A percentile compares a stretch with the other conserved stretches of the same genome.
Evolutionary conservation across 2,329 filamentous ascomycete species (phyloP).

Genomic region (Sphaerulina vaccinii): DNA sequence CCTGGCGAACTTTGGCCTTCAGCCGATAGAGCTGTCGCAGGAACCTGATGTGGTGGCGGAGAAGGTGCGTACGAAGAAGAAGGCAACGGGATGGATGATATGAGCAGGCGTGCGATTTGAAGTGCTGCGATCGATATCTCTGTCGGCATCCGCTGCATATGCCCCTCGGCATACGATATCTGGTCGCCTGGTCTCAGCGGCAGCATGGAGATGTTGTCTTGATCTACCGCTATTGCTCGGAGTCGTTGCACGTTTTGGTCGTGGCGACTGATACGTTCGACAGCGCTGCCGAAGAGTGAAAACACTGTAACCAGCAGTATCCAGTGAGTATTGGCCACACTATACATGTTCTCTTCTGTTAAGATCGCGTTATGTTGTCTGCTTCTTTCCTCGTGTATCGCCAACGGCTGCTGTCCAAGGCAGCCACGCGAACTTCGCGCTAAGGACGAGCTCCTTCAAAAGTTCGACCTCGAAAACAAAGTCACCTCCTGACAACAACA

Average conservation of each 20-base stretch:
- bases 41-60: constrained; percentile 32
- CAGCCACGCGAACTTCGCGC: not conserved
- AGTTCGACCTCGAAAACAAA: not conserved
- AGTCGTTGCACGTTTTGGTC: no score
- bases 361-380: not conserved
- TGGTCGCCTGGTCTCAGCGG: no score
- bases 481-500: not conserved
- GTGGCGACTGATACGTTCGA: no score
- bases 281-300: not conserved
- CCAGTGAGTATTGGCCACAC: not conserved
- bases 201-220: no score
- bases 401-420: constrained; percentile 2
- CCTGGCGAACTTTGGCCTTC: constrained; percentile 25
- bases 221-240: no score
- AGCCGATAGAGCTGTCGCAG: constrained; percentile 33
- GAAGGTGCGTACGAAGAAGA: constrained; percentile 39
- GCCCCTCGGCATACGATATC: no score
- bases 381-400: constrained; percentile 3
- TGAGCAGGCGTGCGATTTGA: constrained; percentile 28
- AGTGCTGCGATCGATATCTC: no score
- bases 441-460: not conserved
- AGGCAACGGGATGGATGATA: constrained; percentile 40
- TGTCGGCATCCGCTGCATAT: no score
- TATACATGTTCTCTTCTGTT: not conserved
- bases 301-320: not conserved